Percentiles rank a stretch among this genome's conserved stretches.
phyloP scores from a whole-genome alignment of 768 basidiomycete species.

The Boletellus emodensis region DNA sequence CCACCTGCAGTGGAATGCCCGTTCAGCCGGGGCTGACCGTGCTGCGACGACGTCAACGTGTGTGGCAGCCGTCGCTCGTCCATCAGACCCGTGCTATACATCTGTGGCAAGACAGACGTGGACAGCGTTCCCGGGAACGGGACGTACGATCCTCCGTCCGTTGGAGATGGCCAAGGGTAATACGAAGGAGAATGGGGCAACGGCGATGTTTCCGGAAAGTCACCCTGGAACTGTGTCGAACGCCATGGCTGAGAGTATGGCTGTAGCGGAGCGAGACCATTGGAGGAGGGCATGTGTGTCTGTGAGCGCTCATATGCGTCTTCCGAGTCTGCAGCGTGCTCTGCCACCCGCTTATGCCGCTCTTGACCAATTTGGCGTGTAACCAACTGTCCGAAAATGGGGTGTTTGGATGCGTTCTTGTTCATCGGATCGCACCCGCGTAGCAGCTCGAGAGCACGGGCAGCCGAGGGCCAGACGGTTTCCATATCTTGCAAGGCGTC shows the following conservation, averaged over 20 bases:
- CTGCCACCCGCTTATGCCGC: conserved; percentile 58
- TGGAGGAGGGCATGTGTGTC: conserved; percentile 8
- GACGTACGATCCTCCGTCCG: conserved; percentile 30
- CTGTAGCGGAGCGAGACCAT: conserved; percentile 7
- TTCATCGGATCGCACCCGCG: conserved; percentile 49
- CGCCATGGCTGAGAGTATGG: conserved; percentile 30
- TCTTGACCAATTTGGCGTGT: conserved; percentile 23
- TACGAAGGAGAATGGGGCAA: conserved; percentile 28
- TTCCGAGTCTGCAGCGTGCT: conserved; percentile 43
- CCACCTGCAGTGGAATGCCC: conserved; percentile 11
- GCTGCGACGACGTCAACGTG: conserved; percentile 14
- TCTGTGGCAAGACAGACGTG: conserved; percentile 69
- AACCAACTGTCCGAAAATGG: conserved; percentile 8
- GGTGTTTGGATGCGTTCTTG: conserved; percentile 2
- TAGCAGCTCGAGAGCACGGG: conserved; percentile 68
- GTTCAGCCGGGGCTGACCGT: conserved; percentile 14
- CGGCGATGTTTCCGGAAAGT: conserved; percentile 4
- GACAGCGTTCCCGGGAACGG: conserved; percentile 49
- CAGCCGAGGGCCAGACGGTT: conserved; percentile 72
- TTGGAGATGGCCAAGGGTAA: conserved; percentile 44
- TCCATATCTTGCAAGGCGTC: conserved; percentile 62
- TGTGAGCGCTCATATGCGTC: conserved; percentile 25
- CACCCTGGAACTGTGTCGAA: conserved; percentile 22
- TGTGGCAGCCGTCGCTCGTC: conserved; percentile 41
- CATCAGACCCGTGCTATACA: conserved; percentile 69